Percentiles rank a stretch among this genome's conserved stretches.
Evolutionary conservation across 352 stramenopile genomes (phyloP).

Genomic region (Phytophthora nicotianae): DNA sequence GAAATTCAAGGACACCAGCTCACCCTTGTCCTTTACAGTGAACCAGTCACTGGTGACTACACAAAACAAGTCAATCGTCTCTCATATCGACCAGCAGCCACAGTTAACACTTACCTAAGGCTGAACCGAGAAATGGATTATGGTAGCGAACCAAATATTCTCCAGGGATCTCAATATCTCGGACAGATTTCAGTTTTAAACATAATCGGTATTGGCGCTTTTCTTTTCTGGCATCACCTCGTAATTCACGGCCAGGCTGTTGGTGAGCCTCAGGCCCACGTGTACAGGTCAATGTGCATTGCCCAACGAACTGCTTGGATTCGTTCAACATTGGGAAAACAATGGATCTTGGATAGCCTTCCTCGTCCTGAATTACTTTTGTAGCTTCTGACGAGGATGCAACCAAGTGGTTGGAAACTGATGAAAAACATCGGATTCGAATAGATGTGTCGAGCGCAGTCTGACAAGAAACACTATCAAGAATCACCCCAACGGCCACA

Average conservation of each 20-base stretch:
- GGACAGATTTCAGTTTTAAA: slow-evolving; percentile 45
- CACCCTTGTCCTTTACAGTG: slow-evolving; percentile 39
- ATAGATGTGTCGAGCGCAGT: slow-evolving; percentile 8
- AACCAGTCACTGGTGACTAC: slow-evolving; percentile 51
- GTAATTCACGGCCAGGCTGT: slow-evolving; percentile 5
- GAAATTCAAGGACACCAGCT: slow-evolving; percentile 38
- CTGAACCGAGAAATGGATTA: slow-evolving; percentile 46
- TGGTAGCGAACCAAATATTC: slow-evolving; percentile 39
- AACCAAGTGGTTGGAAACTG: slow-evolving; percentile 18
- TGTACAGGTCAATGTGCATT: slow-evolving; percentile 23
- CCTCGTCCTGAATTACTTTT: slow-evolving; percentile 14
- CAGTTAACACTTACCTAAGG: slow-evolving; percentile 32
- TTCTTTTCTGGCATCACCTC: slow-evolving; percentile 12
- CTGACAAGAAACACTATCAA: slow-evolving; percentile 7
- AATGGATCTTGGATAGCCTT: slow-evolving; percentile 18
- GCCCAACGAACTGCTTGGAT: slow-evolving; percentile 17
- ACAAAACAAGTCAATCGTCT: background rate
- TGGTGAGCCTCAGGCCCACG: slow-evolving; percentile 4
- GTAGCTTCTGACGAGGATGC: slow-evolving; percentile 14
- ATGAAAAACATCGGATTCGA: slow-evolving; percentile 33
- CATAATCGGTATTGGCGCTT: slow-evolving; percentile 41
- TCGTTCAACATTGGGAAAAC: slow-evolving; percentile 21
- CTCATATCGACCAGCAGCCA: background rate
- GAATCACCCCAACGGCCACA: slow-evolving; percentile 7
- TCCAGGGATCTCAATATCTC: slow-evolving; percentile 33